A percentile compares a stretch with the other conserved stretches of the same genome.
Conservation (phyloP, 2,329 filamentous ascomycete genomes). For the Alternaria triticina region DNA sequence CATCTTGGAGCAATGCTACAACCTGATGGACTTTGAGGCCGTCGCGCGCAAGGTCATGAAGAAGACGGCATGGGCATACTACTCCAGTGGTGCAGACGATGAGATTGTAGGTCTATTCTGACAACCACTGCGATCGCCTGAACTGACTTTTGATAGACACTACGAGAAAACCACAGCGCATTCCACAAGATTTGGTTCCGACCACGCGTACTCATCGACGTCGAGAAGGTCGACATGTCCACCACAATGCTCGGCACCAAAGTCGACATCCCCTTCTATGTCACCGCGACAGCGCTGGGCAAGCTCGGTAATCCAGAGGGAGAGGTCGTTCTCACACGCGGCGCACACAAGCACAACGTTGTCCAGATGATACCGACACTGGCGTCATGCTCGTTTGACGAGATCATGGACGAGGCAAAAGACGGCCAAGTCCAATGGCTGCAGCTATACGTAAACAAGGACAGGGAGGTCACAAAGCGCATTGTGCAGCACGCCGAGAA, state of each 20-base stretch:
- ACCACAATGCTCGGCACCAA: conserved; percentile 95
- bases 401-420: conserved; percentile 84
- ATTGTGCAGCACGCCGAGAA: conserved; percentile 92
- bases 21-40: conserved; percentile 81
- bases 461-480: conserved; percentile 84
- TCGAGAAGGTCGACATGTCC: conserved; percentile 82
- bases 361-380: conserved; percentile 99
- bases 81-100: conserved; percentile 90
- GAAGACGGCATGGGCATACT: conserved; percentile 96
- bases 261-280: conserved; percentile 87
- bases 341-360: conserved; percentile 83
- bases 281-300: conserved; percentile 93
- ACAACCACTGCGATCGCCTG: background rate
- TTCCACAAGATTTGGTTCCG: conserved; percentile 99
- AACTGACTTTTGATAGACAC: conserved; percentile 64
- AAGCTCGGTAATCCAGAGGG: conserved; percentile 95
- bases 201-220: conserved; percentile 85
- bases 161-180: conserved; percentile 93
- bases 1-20: conserved; percentile 55
- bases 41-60: conserved; percentile 93
- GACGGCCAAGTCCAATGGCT: conserved; percentile 92
- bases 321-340: conserved; percentile 87
- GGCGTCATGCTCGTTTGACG: conserved; percentile 95
- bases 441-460: conserved; percentile 95
- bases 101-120: conserved; percentile 69